These are phyloP conservation scores for Aspergillus tamarii DNA, from an alignment of 2,329 filamentous ascomycete genomes.

Conservation along the genomic window DNA sequence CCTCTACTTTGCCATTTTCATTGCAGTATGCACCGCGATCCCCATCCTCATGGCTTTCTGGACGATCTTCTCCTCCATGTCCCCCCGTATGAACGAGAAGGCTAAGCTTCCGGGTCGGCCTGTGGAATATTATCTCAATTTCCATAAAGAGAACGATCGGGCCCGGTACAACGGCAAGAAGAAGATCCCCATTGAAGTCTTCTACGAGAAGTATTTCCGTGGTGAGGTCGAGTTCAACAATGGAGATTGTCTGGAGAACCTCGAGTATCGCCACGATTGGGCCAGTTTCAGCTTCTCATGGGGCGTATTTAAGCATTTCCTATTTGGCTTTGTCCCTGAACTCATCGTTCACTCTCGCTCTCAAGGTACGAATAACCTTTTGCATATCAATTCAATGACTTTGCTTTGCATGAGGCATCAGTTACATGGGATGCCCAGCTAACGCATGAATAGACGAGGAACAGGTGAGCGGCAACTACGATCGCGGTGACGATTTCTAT, in stretches of 20 bases:
- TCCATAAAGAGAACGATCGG: slow-evolving; percentile 50
- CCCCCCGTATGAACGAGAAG: slow-evolving; percentile 91
- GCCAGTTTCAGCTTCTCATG: slow-evolving; percentile 90
- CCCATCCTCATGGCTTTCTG: slow-evolving; percentile 84
- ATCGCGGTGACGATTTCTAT: slow-evolving; percentile 98
- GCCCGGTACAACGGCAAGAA: slow-evolving; percentile 53
- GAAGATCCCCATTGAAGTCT: slow-evolving; percentile 69
- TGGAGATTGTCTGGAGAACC: slow-evolving; percentile 81
- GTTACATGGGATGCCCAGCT: not conserved
- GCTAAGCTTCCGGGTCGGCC: slow-evolving; percentile 81
- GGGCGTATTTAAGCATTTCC: slow-evolving; percentile 82
- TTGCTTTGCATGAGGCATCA: not conserved
- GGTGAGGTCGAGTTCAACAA: slow-evolving; percentile 88
- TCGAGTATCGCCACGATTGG: slow-evolving; percentile 98
- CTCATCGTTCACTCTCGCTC: slow-evolving; percentile 89
- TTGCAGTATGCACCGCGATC: slow-evolving; percentile 74
- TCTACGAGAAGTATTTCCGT: slow-evolving; percentile 97
- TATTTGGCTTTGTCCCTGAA: slow-evolving; percentile 85
- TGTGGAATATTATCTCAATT: slow-evolving; percentile 78
- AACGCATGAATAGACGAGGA: slow-evolving; percentile 73
- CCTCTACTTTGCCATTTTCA: slow-evolving; percentile 83
- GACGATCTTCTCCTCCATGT: slow-evolving; percentile 76
- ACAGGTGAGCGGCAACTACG: slow-evolving; percentile 96
- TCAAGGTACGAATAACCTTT: slow-evolving; percentile 61
- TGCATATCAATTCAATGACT: not conserved